Base-by-base conservation (phyloP, 2,329 filamentous ascomycete species). In the Aspergillus novofumigatus region DNA sequence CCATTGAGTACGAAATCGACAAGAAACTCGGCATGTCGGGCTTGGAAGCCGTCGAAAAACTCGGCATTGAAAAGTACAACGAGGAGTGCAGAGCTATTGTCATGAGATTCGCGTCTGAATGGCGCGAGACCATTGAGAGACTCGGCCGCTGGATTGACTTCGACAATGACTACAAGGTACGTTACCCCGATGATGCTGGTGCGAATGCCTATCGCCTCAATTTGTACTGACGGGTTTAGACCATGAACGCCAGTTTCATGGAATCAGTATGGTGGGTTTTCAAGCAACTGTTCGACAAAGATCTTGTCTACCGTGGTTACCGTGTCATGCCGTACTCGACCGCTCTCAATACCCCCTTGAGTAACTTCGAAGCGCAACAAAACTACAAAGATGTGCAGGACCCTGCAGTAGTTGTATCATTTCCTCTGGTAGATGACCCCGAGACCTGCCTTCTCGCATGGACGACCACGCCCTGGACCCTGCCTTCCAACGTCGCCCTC, bases 231-330 rank as follows among this genome's bases (percentile, higher is more conserved):
- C 8, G 8, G 14, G 29, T 38, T 45, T 67, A 89, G 88, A 96
- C 91, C 38, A 96, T 97, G 91, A 89, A 97, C 73, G 83, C 88
- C n/a, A 87, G 81, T 21, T 97, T 95, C 77, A 97, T 97, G 93
- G 93, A 97, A 78, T 89, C 89, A 0, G 86, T 90, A 63, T 97
- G 93, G 93, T 97, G 93, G 92, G 89, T 94, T 20, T 96, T 96
- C 81, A 95, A 94, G 79, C 86, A 93, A 72, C 82, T 97, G 25
- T 95, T 91, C 72, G 90, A 96, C 66, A 96, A 96, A 77, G 90
- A 86, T 56, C 81, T 89, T 60, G 91, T 97, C 55, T 97, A 97
- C 73, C 89, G 91, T 65, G 92, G 91, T 47, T 90, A 94, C 75
- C 86, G 88, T 69, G 91, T 97, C 61, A 94, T 97, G 90, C 93